Base-by-base conservation (phyloP, 495 filamentous ascomycete genomes). In the Penicillium paradoxum region DNA sequence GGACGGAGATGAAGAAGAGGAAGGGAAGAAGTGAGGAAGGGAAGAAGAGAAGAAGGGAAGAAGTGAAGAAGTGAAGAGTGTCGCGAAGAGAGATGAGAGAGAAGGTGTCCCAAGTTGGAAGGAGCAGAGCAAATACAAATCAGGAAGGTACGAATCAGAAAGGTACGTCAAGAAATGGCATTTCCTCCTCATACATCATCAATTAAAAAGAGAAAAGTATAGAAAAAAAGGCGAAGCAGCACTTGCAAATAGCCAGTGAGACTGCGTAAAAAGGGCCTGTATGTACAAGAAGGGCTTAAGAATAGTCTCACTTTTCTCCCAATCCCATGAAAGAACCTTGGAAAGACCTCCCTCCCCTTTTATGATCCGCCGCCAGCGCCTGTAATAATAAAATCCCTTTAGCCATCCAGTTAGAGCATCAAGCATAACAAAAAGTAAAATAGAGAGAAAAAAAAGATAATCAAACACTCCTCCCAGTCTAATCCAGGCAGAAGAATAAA, bases 341-440 rank as follows among this genome's bases (percentile, higher is more conserved):
- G n/a, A 43, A 51, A 53, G 44, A 40, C 47, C 48, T 51, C 53
- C 36, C 55, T 29, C 55, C 14, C 53, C 53, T 40, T 50, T 62
- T 65, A 57, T 59, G n/a, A 58, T 53, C 62, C 56, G 21, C 62
- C 56, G 21, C 57, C 58, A 58, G 60, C 57, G 58, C 55, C 62
- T 62, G 51, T 54, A 59, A 58, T 45, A 57, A 49, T 22, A 43
- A 49, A 45, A 39, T n/a, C n/a, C 51, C 60, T 58, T 29, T 49
- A 60, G 52, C 54, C 60, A 60, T 50, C 57, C 60, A 58, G 33
- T 56, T 44, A 29, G 34, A 57, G 33, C 58, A 45, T 46, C 36
- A 57, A 32, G 50, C 49, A 48, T 45, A 55, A 63, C 38, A 55
- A 51, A 53, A 27, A 58, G 38, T 57, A 62, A 14, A 55, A 63